These are phyloP conservation scores for Wickerhamiella sorbophila DNA, from an alignment of 805 yeast genomes.

Conservation along the genomic window DNA sequence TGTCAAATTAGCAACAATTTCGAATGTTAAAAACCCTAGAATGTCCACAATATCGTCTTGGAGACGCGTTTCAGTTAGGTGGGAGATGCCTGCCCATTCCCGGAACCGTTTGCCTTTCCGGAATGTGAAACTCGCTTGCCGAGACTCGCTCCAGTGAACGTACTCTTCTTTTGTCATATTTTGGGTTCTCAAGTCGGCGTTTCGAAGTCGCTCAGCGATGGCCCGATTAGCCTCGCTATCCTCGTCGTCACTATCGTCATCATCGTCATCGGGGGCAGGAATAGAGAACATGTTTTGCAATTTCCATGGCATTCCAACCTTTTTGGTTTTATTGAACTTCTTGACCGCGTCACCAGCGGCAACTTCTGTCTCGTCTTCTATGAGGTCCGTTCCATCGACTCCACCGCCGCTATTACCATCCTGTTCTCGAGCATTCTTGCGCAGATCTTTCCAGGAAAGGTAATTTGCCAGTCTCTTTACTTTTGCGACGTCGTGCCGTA, in stretches of 20 bases:
- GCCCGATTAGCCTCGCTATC: constrained; percentile 82
- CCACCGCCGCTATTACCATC: constrained; percentile 38
- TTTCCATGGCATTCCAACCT: constrained; percentile 89
- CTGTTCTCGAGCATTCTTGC: constrained; percentile 63
- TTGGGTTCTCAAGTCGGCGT: constrained; percentile 85
- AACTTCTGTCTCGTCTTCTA: constrained; percentile 28
- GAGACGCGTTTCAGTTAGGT: constrained; percentile 76
- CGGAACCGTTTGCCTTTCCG: constrained; percentile 86
- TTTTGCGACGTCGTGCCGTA: constrained; percentile 86
- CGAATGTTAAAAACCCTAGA: constrained; percentile 87
- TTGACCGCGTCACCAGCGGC: constrained; percentile 30
- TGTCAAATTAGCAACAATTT: constrained; percentile 86
- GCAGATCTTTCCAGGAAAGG: constrained; percentile 90
- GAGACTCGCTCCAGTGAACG: constrained; percentile 97
- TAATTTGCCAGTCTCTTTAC: constrained; percentile 84
- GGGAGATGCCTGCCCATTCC: constrained; percentile 89
- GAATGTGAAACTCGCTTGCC: constrained; percentile 94
- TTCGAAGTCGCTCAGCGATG: constrained; percentile 73
- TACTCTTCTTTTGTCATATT: constrained; percentile 95
- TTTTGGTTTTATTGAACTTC: constrained; percentile 51
- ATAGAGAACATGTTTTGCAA: constrained; percentile 80
- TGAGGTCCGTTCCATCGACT: constrained; percentile 38
- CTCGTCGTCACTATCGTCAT: constrained; percentile 38
- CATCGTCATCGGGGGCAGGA: constrained; percentile 6
- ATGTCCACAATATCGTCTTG: constrained; percentile 95